Conservation (phyloP, 2,329 filamentous ascomycete genomes). For the Fusarium chaquense region DNA sequence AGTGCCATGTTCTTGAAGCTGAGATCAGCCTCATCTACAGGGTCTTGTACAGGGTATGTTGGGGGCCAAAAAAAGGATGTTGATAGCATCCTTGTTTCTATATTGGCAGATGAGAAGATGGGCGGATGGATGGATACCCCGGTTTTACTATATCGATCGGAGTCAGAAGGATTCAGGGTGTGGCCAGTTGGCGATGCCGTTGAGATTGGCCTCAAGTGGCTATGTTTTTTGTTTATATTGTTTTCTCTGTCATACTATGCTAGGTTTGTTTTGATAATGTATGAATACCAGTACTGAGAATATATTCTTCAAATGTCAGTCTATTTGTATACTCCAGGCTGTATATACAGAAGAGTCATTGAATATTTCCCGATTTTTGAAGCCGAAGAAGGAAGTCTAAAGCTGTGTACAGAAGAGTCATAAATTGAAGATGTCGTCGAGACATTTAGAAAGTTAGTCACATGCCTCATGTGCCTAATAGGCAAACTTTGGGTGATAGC, state of each 20-base stretch:
- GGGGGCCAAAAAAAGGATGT: constrained; percentile 12
- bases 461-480: constrained; percentile 13
- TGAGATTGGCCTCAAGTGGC: constrained; percentile 2
- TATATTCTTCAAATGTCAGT: background rate
- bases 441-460: background rate
- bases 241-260: constrained; percentile 14
- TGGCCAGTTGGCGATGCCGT: constrained; percentile 20
- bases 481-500: constrained; percentile 19
- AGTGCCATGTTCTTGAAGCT: constrained; percentile 6
- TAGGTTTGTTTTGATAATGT: constrained; percentile 17
- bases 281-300: constrained; percentile 20
- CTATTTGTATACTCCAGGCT: background rate
- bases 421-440: background rate
- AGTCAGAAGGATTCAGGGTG: constrained; percentile 25
- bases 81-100: constrained; percentile 25
- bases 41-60: constrained; percentile 4
- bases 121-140: constrained; percentile 36
- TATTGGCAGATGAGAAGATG: constrained; percentile 33
- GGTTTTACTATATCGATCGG: constrained; percentile 28
- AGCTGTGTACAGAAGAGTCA: background rate
- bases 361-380: no score
- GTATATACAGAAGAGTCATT: background rate
- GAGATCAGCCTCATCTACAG: constrained; percentile 35
- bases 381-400: no score
- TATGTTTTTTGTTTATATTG: constrained; percentile 10